Percentiles rank a stretch among this genome's conserved stretches.
These are phyloP conservation scores for Neofusicoccum laricinum DNA, from an alignment of 2,329 filamentous ascomycete genomes.

Conservation along the genomic window DNA sequence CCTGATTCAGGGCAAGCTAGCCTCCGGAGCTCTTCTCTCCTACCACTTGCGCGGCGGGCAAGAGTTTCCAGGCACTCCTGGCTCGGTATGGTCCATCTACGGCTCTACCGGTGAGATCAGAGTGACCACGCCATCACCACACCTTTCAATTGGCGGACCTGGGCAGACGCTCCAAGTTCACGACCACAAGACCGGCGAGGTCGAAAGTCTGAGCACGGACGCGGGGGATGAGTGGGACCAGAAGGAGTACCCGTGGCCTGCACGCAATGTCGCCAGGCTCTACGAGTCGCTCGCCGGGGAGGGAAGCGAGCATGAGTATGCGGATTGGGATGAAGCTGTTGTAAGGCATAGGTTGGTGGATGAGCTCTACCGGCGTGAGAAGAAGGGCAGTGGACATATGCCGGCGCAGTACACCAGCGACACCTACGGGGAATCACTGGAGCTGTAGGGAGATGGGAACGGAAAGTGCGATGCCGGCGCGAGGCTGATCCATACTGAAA, in stretches of 20 bases:
- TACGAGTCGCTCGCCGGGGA: slow-evolving; percentile 56
- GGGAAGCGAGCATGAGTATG: slow-evolving; percentile 24
- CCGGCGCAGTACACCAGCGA: slow-evolving; percentile 3
- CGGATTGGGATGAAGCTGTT: slow-evolving; percentile 35
- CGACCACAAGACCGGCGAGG: slow-evolving; percentile 46
- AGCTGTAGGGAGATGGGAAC: slow-evolving; percentile 8
- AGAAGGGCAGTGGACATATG: slow-evolving; percentile 21
- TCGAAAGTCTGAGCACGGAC: slow-evolving; percentile 33
- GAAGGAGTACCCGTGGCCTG: slow-evolving; percentile 40
- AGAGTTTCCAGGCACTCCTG: slow-evolving; percentile 48
- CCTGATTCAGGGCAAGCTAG: slow-evolving; percentile 39
- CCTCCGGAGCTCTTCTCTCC: slow-evolving; percentile 41
- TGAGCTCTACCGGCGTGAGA: slow-evolving; percentile 32
- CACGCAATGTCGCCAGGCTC: slow-evolving; percentile 48
- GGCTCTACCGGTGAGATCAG: slow-evolving; percentile 45
- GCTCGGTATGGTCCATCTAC: slow-evolving; percentile 50
- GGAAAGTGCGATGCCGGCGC: background rate
- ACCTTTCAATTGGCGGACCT: slow-evolving; percentile 26
- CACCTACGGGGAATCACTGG: slow-evolving; percentile 15
- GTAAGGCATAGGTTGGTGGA: slow-evolving; percentile 36
- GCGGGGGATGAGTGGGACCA: slow-evolving; percentile 35
- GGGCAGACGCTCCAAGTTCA: slow-evolving; percentile 51
- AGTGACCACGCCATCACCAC: slow-evolving; percentile 34
- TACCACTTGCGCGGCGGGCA: slow-evolving; percentile 49
- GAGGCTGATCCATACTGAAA: no score